Evolutionary conservation across 768 basidiomycete genomes (phyloP).

Genomic region (Russula griseocarnosa): DNA sequence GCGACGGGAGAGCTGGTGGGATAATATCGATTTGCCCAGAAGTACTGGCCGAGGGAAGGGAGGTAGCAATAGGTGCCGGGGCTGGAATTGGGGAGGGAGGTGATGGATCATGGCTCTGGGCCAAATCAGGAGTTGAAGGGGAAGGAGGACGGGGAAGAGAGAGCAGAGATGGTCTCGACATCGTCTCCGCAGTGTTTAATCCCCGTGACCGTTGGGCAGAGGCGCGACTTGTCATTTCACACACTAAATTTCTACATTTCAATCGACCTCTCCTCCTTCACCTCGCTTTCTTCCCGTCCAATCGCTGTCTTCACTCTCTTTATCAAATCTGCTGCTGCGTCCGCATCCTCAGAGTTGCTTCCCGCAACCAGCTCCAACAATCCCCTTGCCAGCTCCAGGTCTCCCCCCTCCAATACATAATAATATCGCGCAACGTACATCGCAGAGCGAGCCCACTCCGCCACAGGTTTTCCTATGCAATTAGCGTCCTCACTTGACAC

Average conservation of each 20-base stretch:
- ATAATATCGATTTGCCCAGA: conserved; percentile 11
- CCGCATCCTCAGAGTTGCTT: conserved; percentile 28
- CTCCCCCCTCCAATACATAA: conserved; percentile 55
- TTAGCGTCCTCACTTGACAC: conserved; percentile 23
- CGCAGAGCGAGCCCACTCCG: conserved; percentile 80
- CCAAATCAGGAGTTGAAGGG: conserved; percentile 10
- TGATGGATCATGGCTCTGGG: background rate
- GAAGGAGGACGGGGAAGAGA: conserved; percentile 21
- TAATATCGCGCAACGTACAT: conserved; percentile 81
- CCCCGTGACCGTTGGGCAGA: conserved; percentile 31
- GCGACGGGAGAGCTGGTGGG: background rate
- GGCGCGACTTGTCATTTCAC: conserved; percentile 8
- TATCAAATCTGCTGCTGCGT: conserved; percentile 23
- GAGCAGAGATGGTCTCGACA: conserved; percentile 22
- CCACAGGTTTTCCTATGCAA: conserved; percentile 56
- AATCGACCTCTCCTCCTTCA: conserved; percentile 10
- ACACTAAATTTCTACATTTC: conserved; percentile 17
- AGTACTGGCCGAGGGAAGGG: conserved; percentile 18
- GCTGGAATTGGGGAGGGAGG: background rate
- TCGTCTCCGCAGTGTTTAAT: conserved; percentile 30
- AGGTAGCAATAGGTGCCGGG: background rate
- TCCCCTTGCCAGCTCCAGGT: conserved; percentile 69
- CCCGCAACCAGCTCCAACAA: conserved; percentile 56
- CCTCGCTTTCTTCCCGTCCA: conserved; percentile 17
- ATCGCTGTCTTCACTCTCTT: conserved; percentile 28